Base-by-base conservation (phyloP, 1,284 basidiomycete genomes). In the Cerrena zonata region DNA sequence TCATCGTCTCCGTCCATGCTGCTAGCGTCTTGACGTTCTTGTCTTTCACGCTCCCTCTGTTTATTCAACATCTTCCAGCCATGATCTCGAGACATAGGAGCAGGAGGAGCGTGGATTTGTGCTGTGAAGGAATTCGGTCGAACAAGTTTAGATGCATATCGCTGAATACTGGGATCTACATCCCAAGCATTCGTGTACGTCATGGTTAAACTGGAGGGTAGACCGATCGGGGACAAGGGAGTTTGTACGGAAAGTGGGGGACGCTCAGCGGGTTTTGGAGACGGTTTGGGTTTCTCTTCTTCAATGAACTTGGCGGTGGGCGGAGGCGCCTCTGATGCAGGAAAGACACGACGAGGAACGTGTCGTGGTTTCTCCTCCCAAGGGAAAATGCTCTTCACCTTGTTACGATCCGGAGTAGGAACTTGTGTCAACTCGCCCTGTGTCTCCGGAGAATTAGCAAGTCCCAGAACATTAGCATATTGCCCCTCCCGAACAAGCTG, bases 131-230 rank as follows among this genome's bases (percentile, higher is more conserved):
- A 65, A 3, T 72, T 65, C n/a, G 81, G 77, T 39, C 75, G 74
- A 15, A 75, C 79, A 26, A 91, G 71, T 49, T 76, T 76, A 5
- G 79, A 76, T 0, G 86, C 85, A 65, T 93, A 91, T 52, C 75
- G 78, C 55, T 85, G 80, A 50, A 92, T 92, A 52, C 82, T 84
- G 2, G 89, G 84, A 23, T 88, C 80, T 37, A 67, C 72, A 60
- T 95, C 93, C 89, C 90, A 92, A 1, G 86, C 88, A 67, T 95
- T 91, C 5, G 75, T 71, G 66, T 85, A 90, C n/a, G n/a, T n/a
- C n/a, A n/a, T n/a, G 4, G 74, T 72, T 40, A 89, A 70, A 48
- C 80, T 75, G 4, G 72, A 64, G 30, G 81, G 81, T 52, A 83
- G 70, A 18, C 76, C 79, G 5, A 56, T 45, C 38, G 65, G 61